Conservation (phyloP, 2,329 filamentous ascomycete species). For the Botrytis byssoidea region DNA sequence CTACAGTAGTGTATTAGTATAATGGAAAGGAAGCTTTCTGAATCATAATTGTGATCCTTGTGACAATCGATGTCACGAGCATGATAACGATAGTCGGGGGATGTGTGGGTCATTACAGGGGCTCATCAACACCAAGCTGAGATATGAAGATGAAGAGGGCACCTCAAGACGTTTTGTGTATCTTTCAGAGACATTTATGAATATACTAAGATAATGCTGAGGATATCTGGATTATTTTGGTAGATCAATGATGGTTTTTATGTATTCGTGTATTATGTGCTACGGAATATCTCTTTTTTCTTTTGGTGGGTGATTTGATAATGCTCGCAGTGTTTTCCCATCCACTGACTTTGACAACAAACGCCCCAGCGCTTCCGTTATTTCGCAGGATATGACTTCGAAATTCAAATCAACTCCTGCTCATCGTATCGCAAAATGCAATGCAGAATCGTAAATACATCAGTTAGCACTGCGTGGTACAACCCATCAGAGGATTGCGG, state of each 20-base stretch:
- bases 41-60: background rate
- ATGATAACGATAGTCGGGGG: background rate
- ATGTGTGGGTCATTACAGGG: background rate
- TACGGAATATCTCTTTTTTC: background rate
- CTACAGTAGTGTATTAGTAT: background rate
- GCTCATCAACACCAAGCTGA: background rate
- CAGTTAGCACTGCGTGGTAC: background rate
- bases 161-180: background rate
- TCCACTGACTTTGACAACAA: background rate
- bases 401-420: background rate
- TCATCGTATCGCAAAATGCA: background rate
- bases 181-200: background rate
- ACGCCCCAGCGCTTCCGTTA: background rate
- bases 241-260: background rate
- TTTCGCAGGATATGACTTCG: background rate
- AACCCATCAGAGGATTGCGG: background rate
- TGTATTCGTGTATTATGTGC: background rate
- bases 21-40: background rate
- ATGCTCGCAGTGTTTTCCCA: background rate
- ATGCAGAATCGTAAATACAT: background rate
- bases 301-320: background rate
- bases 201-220: background rate
- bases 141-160: background rate
- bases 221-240: background rate
- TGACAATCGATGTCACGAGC: background rate